A percentile compares a stretch with the other conserved stretches of the same genome.
Evolutionary conservation across 495 filamentous ascomycete genomes (phyloP).

Genomic region (Clohesyomyces aquaticus): DNA sequence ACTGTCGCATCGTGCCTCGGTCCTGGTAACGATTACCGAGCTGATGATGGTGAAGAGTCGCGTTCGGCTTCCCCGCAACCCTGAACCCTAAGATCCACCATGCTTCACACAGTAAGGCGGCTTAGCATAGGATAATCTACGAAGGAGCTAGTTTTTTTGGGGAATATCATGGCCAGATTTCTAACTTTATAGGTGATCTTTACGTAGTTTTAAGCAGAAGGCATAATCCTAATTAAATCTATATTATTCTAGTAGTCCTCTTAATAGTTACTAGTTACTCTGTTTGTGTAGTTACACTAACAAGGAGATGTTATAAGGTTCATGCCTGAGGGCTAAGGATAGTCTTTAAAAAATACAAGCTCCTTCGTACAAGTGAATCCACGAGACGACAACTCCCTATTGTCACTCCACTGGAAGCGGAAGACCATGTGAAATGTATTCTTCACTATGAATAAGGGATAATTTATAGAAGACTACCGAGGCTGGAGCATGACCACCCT

Average conservation of each 20-base stretch:
- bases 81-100: neutral
- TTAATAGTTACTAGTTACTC: too few relatives aligned
- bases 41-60: slow-evolving; percentile 11
- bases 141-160: too few relatives aligned
- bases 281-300: too few relatives aligned
- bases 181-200: too few relatives aligned
- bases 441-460: neutral
- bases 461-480: neutral
- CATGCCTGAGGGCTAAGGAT: too few relatives aligned
- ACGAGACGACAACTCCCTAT: neutral
- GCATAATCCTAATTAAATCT: too few relatives aligned
- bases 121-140: neutral
- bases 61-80: slow-evolving; percentile 26
- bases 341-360: too few relatives aligned
- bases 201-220: too few relatives aligned
- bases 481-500: neutral
- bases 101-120: neutral
- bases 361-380: too few relatives aligned
- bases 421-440: neutral
- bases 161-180: neutral
- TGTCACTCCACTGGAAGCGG: neutral
- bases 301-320: too few relatives aligned
- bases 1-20: slow-evolving; percentile 25
- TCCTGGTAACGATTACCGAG: slow-evolving; percentile 27
- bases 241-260: too few relatives aligned